Evolutionary conservation across 78 protist genomes (phyloP).

Genomic region (Dictyostelium intermedium): DNA sequence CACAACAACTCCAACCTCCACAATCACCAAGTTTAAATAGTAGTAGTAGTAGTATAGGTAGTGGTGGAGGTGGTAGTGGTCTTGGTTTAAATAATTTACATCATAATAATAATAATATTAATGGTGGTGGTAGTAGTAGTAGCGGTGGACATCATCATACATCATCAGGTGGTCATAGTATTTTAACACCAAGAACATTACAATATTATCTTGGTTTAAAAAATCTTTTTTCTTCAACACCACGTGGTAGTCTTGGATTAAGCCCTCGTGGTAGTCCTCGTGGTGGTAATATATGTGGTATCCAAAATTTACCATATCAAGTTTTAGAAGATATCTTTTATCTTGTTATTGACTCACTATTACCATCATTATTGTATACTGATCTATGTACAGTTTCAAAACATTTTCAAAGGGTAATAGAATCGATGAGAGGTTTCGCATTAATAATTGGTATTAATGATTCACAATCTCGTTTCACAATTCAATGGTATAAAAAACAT

Average conservation of each 20-base stretch:
- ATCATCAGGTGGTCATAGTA: neutral
- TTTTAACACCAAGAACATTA: neutral
- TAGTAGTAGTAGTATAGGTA: neutral
- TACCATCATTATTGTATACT: constrained; percentile 11
- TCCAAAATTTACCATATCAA: neutral
- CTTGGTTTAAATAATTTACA: neutral
- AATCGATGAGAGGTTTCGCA: constrained; percentile 10
- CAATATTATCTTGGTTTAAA: constrained; percentile 13
- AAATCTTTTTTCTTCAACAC: constrained; percentile 11
- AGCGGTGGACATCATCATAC: neutral
- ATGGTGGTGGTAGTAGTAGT: neutral
- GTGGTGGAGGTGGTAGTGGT: neutral
- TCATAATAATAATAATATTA: neutral
- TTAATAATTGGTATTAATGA: constrained; percentile 12
- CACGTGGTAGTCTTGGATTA: neutral
- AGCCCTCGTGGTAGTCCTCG: neutral
- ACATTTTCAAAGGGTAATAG: neutral
- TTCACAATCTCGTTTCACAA: neutral
- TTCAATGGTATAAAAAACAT: constrained; percentile 16
- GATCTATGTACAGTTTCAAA: constrained; percentile 28
- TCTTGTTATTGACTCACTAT: neutral
- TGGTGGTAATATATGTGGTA: neutral
- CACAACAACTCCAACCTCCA: neutral
- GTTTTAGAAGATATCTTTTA: constrained; percentile 15
- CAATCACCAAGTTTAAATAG: constrained; percentile 7